Percentiles rank a stretch among this genome's conserved stretches.
Evolutionary conservation across 164 flowering plant genomes (phyloP).

Genomic region (Aristolochia fimbriata): DNA sequence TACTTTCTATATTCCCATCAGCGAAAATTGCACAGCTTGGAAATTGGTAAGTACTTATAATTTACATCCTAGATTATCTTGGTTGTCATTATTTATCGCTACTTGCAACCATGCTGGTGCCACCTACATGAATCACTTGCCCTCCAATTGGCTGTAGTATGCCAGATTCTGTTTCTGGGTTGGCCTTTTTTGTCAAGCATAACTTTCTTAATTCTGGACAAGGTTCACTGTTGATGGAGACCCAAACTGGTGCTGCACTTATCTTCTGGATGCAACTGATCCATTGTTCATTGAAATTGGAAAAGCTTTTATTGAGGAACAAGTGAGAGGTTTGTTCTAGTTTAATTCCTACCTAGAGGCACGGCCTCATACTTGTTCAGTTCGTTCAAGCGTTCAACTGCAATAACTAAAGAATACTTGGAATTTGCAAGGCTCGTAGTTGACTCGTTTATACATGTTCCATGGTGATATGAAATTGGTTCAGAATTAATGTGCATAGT

Average conservation of each 20-base stretch:
- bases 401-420: background rate
- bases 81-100: too few relatives aligned
- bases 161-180: too few relatives aligned
- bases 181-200: too few relatives aligned
- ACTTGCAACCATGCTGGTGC: too few relatives aligned
- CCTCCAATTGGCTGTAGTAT: too few relatives aligned
- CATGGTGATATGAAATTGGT: too few relatives aligned
- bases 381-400: background rate
- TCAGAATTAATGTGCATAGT: too few relatives aligned
- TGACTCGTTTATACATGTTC: too few relatives aligned
- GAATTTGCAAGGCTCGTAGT: too few relatives aligned
- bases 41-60: slow-evolving; percentile 37
- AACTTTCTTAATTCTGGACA: slow-evolving; percentile 6
- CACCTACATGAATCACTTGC: too few relatives aligned
- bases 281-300: slow-evolving; percentile 71
- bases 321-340: slow-evolving; percentile 34
- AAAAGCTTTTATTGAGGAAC: slow-evolving; percentile 55
- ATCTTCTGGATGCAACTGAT: slow-evolving; percentile 80
- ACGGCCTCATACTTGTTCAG: background rate
- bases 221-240: slow-evolving; percentile 63
- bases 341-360: background rate
- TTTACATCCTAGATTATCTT: too few relatives aligned
- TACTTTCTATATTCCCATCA: slow-evolving; percentile 44
- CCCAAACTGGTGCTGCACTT: slow-evolving; percentile 72
- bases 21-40: slow-evolving; percentile 67